Evolutionary conservation across 306 rosid genomes (phyloP).

Genomic region (Begonia fuchsioides): DNA sequence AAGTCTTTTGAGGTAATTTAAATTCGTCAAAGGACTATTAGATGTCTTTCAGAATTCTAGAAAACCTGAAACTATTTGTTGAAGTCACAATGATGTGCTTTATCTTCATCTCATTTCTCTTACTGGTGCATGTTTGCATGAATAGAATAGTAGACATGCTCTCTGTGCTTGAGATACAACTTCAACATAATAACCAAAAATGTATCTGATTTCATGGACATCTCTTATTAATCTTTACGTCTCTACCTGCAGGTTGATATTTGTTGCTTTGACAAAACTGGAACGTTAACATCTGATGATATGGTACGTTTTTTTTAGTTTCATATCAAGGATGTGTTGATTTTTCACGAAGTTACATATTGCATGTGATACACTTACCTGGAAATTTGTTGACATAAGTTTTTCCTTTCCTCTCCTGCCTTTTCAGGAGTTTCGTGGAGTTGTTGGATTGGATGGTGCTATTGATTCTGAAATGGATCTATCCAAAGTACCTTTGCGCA

Average conservation of each 20-base stretch:
- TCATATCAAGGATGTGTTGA: too few relatives aligned
- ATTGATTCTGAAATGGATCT: slow-evolving; percentile 63
- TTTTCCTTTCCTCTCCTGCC: slow-evolving; percentile 6
- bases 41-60: too few relatives aligned
- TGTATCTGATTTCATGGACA: neutral
- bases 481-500: slow-evolving; percentile 45
- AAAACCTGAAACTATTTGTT: too few relatives aligned
- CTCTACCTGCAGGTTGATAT: slow-evolving; percentile 73
- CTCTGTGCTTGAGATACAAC: too few relatives aligned
- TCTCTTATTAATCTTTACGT: slow-evolving; percentile 4
- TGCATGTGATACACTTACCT: slow-evolving; percentile 4
- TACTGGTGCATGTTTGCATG: too few relatives aligned
- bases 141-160: too few relatives aligned
- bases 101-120: too few relatives aligned
- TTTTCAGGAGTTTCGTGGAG: slow-evolving; percentile 82
- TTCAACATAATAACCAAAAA: too few relatives aligned
- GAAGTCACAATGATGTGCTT: too few relatives aligned
- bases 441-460: slow-evolving; percentile 48
- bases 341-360: too few relatives aligned
- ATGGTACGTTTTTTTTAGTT: slow-evolving; percentile 44
- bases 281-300: slow-evolving; percentile 97
- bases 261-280: slow-evolving; percentile 99
- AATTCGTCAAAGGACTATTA: too few relatives aligned
- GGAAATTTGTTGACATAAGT: slow-evolving; percentile 5
- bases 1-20: too few relatives aligned